Conservation (phyloP, 2,329 filamentous ascomycete genomes). For the Diaporthe sp. region DNA sequence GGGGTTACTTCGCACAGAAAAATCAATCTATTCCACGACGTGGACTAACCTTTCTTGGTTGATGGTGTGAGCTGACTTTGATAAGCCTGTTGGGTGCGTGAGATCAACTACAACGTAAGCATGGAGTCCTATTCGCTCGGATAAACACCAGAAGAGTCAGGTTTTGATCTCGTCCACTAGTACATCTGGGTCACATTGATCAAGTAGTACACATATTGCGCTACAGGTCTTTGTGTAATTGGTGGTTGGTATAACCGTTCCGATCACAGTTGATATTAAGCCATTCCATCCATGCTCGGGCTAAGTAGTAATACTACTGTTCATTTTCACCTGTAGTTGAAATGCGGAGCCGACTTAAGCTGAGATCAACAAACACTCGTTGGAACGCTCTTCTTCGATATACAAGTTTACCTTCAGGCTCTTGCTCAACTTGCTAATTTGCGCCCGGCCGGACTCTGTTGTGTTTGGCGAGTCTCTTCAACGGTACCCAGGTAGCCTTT, state of each 20-base stretch:
- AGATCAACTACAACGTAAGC: background rate
- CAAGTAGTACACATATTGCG: too few relatives aligned
- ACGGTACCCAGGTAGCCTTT: too few relatives aligned
- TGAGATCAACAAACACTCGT: too few relatives aligned
- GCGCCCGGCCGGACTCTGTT: too few relatives aligned
- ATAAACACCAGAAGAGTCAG: background rate
- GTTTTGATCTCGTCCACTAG: background rate
- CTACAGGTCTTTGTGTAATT: too few relatives aligned
- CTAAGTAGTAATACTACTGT: background rate
- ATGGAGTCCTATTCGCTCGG: background rate
- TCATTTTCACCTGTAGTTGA: background rate
- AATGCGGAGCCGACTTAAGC: background rate
- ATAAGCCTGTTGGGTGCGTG: background rate
- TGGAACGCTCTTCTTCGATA: too few relatives aligned
- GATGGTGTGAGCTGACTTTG: background rate
- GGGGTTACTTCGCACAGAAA: background rate
- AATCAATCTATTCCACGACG: background rate
- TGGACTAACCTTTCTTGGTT: background rate
- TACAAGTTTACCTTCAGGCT: too few relatives aligned
- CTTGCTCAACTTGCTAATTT: too few relatives aligned
- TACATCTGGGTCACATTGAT: background rate
- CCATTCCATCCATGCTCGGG: background rate
- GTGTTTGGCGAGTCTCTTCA: too few relatives aligned
- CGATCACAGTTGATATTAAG: background rate
- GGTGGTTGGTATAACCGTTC: background rate